phyloP scores from a whole-genome alignment of 139 green algal species.

The Micractinium conductrix region DNA sequence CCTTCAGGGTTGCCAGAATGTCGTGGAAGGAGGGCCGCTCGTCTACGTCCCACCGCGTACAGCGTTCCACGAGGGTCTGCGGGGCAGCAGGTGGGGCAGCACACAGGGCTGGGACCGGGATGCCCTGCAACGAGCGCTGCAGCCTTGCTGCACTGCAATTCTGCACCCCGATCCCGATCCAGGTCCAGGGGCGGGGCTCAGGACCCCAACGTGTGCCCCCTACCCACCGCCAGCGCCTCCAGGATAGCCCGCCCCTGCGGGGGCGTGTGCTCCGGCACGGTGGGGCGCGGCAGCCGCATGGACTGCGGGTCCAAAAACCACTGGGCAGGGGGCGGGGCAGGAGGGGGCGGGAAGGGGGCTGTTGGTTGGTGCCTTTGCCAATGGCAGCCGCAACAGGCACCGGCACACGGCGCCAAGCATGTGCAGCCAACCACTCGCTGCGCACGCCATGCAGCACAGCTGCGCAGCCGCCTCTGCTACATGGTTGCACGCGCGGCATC shows the following conservation, averaged over 20 bases:
- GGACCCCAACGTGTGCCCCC: too few species aligned
- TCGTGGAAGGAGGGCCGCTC: slow-evolving; percentile 43
- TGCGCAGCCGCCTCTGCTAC: too few species aligned
- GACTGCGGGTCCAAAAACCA: slow-evolving; percentile 46
- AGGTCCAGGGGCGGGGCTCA: too few species aligned
- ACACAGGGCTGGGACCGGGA: background rate
- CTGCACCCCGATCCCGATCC: too few species aligned
- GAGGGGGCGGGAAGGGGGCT: background rate
- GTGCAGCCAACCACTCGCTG: too few species aligned
- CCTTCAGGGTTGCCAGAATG: slow-evolving; percentile 35
- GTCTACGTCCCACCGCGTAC: slow-evolving; percentile 44
- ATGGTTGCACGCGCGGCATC: too few species aligned
- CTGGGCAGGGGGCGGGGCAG: background rate
- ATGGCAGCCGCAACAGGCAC: too few species aligned
- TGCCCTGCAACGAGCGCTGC: too few species aligned
- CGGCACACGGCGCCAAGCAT: too few species aligned
- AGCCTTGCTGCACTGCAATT: too few species aligned
- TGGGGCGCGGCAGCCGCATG: slow-evolving; percentile 39
- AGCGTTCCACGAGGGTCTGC: slow-evolving; percentile 33
- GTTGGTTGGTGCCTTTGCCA: background rate
- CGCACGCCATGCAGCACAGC: too few species aligned
- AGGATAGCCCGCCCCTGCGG: slow-evolving; percentile 9
- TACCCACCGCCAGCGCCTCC: slow-evolving; percentile 29
- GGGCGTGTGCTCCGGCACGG: slow-evolving; percentile 1
- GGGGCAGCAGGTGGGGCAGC: background rate